These are phyloP conservation scores for Aspergillus wentii DNA, from an alignment of 495 filamentous ascomycete species.

Conservation along the genomic window DNA sequence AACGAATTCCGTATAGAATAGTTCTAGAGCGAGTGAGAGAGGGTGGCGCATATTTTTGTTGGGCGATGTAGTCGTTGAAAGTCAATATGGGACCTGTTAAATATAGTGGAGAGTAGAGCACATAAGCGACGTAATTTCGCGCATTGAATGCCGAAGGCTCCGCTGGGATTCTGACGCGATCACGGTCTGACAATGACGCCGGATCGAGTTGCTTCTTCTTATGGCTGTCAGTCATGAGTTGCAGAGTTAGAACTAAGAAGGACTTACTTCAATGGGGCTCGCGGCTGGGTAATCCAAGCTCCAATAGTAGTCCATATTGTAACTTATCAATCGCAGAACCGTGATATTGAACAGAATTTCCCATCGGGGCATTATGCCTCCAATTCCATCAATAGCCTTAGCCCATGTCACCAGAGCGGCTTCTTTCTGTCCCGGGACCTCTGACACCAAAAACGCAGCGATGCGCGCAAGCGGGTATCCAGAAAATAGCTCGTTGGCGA, in stretches of 20 bases:
- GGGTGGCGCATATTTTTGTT: slow-evolving; percentile 65
- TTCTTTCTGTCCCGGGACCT: slow-evolving; percentile 21
- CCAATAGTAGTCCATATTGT: slow-evolving; percentile 98
- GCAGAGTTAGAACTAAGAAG: slow-evolving; percentile 1
- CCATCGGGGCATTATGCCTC: slow-evolving; percentile 83
- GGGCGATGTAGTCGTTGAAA: slow-evolving; percentile 97
- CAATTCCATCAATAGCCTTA: slow-evolving; percentile 63
- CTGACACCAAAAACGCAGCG: slow-evolving; percentile 44
- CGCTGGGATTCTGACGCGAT: slow-evolving; percentile 74
- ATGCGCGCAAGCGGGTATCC: slow-evolving; percentile 72
- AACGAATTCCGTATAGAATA: slow-evolving; percentile 77
- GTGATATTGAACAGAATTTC: slow-evolving; percentile 96
- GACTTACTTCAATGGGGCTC: slow-evolving; percentile 78
- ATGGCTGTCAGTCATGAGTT: slow-evolving; percentile 51
- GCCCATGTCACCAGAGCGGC: slow-evolving; percentile 51
- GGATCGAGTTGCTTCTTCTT: slow-evolving; percentile 99
- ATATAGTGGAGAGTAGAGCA: slow-evolving; percentile 89
- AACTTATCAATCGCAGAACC: slow-evolving; percentile 87
- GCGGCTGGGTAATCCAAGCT: slow-evolving; percentile 60
- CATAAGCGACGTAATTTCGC: slow-evolving; percentile 85
- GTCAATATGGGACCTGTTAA: slow-evolving; percentile 89
- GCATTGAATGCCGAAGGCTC: slow-evolving; percentile 60
- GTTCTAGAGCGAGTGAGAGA: slow-evolving; percentile 64
- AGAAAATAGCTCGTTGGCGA: slow-evolving; percentile 78
- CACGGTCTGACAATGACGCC: slow-evolving; percentile 75